phyloP scores from a whole-genome alignment of 2,329 filamentous ascomycete species.

The Talaromyces sp. region DNA sequence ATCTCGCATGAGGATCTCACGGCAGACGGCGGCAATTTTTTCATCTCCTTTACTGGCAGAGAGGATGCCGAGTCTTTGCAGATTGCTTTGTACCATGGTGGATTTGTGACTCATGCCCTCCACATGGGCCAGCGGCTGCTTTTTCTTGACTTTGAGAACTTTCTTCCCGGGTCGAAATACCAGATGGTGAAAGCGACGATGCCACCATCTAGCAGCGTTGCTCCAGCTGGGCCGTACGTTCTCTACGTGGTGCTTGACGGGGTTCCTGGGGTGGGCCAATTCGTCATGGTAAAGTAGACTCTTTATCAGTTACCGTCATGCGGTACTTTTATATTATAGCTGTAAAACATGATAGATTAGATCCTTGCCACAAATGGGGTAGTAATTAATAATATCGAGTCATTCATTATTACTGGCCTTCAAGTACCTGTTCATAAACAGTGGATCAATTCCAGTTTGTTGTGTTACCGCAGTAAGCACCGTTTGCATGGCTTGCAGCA shows the following conservation, averaged over 20 bases:
- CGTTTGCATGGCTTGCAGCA: not conserved
- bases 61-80: constrained; percentile 40
- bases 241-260: constrained; percentile 55
- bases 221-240: constrained; percentile 56
- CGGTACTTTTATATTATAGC: not conserved
- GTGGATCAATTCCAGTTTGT: not conserved
- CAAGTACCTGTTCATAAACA: not conserved
- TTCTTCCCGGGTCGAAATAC: constrained; percentile 38
- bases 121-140: constrained; percentile 59
- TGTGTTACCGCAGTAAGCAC: too few species aligned
- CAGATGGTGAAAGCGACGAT: constrained; percentile 46
- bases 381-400: not conserved
- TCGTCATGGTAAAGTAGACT: constrained; percentile 32
- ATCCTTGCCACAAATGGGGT: not conserved
- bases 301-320: not conserved
- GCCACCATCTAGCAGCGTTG: constrained; percentile 51
- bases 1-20: constrained; percentile 42
- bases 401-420: not conserved
- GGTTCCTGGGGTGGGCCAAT: constrained; percentile 49
- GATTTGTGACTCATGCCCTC: constrained; percentile 56
- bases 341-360: not conserved
- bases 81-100: constrained; percentile 53
- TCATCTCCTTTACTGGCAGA: constrained; percentile 43
- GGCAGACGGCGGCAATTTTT: constrained; percentile 42
- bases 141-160: constrained; percentile 48